Base-by-base conservation (phyloP, 192 early-diverging fungal species). In the Coemansia javaensis region DNA sequence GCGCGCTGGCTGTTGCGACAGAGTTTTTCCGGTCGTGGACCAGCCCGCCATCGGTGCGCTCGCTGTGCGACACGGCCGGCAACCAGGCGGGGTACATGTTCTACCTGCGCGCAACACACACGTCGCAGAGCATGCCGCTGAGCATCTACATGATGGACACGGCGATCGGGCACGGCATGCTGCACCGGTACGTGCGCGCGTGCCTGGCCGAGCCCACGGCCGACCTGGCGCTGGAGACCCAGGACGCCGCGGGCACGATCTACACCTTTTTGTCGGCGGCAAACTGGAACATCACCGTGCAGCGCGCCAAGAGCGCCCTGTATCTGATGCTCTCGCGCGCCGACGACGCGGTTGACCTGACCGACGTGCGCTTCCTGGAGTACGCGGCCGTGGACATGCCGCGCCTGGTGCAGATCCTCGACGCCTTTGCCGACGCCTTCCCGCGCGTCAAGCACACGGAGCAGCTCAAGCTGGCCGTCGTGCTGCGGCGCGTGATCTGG, bases 291-390 rank as follows among this genome's bases (percentile, higher is more conserved):
- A 78, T 89, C 5, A 81, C 91, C 6, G 86, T 86, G 68, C 65
- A 82, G 23, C 83, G 83, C 43, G 81, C 84, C 23, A 86, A 82
- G 51, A 80, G 74, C 37, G 68, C 84, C 39, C 79, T 88, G 32
- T 68, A 79, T 13, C 77, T 82, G 40, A 64, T 83, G 3, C 77
- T 83, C 6, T 81, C 79, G 28, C 81, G 79, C 21, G 69, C 74
- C 43, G 81, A 88, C 36, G 86, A 89, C 40, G 75, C 78, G 35
- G 79, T 80, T 1, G 84, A 87, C 33, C 79, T 82, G 11, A 78
- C 91, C 2, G 94, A 97, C 54, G 65, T 97, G 44, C 79, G 90
- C 23, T 79, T 93, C 45, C 58, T 97, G 28, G 92, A 95, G 56
- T 93, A 84, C 58, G 87, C 85, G 17, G 83, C 83, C 34, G 63